A percentile compares a stretch with the other conserved stretches of the same genome.
phyloP scores from a whole-genome alignment of 768 basidiomycete species.

The Crepidotus variabilis region DNA sequence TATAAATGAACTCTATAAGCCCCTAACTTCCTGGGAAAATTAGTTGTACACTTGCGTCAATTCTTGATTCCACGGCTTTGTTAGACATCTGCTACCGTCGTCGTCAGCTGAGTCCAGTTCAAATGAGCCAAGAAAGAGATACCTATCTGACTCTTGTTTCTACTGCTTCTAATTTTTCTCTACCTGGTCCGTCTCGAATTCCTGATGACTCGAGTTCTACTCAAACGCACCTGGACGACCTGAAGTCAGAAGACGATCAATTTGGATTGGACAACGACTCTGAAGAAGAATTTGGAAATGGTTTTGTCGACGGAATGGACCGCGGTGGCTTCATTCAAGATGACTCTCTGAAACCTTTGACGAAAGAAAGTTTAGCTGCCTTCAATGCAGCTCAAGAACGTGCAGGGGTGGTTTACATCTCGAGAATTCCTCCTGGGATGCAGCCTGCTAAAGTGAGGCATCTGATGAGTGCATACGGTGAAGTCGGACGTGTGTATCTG shows the following conservation, averaged over 20 bases:
- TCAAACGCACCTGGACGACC: background rate
- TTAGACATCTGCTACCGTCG: too few relatives aligned
- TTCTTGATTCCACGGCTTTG: too few relatives aligned
- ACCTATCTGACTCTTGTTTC: too few relatives aligned
- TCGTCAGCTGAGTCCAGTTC: too few relatives aligned
- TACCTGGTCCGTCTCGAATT: background rate
- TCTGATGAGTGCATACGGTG: constrained; percentile 86
- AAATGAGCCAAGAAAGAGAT: too few relatives aligned
- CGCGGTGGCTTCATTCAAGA: constrained; percentile 56
- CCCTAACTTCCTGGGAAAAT: too few relatives aligned
- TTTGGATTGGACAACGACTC: constrained; percentile 12
- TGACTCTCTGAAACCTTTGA: constrained; percentile 69
- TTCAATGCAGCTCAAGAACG: constrained; percentile 71
- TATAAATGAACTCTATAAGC: too few relatives aligned
- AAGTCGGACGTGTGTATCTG: constrained; percentile 88
- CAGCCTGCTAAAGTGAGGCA: constrained; percentile 94
- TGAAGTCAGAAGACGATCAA: background rate
- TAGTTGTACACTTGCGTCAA: too few relatives aligned
- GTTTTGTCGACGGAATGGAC: constrained; percentile 47
- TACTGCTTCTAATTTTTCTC: background rate
- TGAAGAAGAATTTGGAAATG: constrained; percentile 21
- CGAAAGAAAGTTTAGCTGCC: constrained; percentile 67
- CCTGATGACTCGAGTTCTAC: background rate
- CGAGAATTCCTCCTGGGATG: constrained; percentile 97
- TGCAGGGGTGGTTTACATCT: constrained; percentile 91